Percentiles rank a stretch among this genome's conserved stretches.
Evolutionary conservation across 345 rosid species (phyloP).

Genomic region (Pseudoturritis turrita): DNA sequence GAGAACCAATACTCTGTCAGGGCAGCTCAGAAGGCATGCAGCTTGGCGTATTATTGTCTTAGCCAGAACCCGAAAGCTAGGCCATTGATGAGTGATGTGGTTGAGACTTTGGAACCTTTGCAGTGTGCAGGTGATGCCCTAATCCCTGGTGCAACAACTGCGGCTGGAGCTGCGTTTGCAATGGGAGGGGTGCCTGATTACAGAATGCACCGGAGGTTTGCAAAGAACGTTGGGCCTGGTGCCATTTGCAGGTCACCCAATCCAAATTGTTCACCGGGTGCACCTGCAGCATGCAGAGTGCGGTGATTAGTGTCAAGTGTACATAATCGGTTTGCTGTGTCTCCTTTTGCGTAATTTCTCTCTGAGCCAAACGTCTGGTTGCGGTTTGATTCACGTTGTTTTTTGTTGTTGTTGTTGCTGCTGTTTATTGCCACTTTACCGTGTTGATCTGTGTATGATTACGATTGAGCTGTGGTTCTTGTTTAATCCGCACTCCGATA

Average conservation of each 20-base stretch:
- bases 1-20: constrained; percentile 83
- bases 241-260: constrained; percentile 72
- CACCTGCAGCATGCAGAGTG: constrained; percentile 76
- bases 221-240: constrained; percentile 74
- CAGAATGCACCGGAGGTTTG: constrained; percentile 50
- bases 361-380: constrained; percentile 35
- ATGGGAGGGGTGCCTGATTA: constrained; percentile 70
- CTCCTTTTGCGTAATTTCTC: constrained; percentile 30
- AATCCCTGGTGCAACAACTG: constrained; percentile 32
- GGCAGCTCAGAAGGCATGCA: constrained; percentile 96
- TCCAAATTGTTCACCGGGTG: constrained; percentile 71
- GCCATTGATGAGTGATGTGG: constrained; percentile 95
- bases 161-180: constrained; percentile 48
- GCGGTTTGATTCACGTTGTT: constrained; percentile 38
- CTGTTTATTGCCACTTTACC: constrained; percentile 28
- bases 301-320: constrained; percentile 48
- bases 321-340: constrained; percentile 38
- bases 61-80: constrained; percentile 98
- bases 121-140: constrained; percentile 52
- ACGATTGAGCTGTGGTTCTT: constrained; percentile 11
- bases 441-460: constrained; percentile 26
- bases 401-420: constrained; percentile 24
- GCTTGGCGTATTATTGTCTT: constrained; percentile 88
- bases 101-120: constrained; percentile 87
- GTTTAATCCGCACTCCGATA: not conserved